Base-by-base conservation (phyloP, 2,329 filamentous ascomycete genomes). In the Talaromyces sp. region DNA sequence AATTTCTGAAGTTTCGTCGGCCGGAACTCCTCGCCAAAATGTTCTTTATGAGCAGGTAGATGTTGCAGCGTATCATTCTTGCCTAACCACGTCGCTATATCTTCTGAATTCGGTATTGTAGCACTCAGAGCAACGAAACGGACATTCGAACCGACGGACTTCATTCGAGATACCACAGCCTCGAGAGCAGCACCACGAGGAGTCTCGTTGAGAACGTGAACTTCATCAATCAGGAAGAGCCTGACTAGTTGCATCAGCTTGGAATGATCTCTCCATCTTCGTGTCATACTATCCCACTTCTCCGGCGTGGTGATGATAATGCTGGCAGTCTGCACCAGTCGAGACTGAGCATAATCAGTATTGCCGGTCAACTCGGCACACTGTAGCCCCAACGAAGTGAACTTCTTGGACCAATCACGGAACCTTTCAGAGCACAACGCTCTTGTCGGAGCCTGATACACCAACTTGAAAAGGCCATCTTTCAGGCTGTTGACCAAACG, bases 231-330 rank as follows among this genome's bases (percentile, higher is more conserved):
- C 22, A 96, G 83, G 67, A 95, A 92, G 0, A 96, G 79, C 67
- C 89, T 90, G 54, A 96, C 86, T 67, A 93, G 82, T 66, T 89
- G 85, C 77, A 96, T 86, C 19, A 96, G 79, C 68, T 84, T 90
- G 61, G 85, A 84, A 71, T 96, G 90, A 70, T 96, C 92, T 70
- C 89, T 87, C 92, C 92, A 96, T 73, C 92, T 93, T 19, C 92
- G 84, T 0, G 92, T 96, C 74, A 95, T 89, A 66, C 91, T 94
- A 73, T 96, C 92, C 92, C 92, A 96, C 73, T 96, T 96, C 76
- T 96, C 92, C 0, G 92, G 92, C 0, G 92, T 96, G 0, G 92
- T 95, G 67, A 96, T 85, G 69, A 96, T 94, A 68, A 96, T 91
- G 56, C 88, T 89, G 3, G 91, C 91, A 69, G 83, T 86, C 67